phyloP scores from a whole-genome alignment of 1,284 basidiomycete genomes.

The Golubevia pallescens region DNA sequence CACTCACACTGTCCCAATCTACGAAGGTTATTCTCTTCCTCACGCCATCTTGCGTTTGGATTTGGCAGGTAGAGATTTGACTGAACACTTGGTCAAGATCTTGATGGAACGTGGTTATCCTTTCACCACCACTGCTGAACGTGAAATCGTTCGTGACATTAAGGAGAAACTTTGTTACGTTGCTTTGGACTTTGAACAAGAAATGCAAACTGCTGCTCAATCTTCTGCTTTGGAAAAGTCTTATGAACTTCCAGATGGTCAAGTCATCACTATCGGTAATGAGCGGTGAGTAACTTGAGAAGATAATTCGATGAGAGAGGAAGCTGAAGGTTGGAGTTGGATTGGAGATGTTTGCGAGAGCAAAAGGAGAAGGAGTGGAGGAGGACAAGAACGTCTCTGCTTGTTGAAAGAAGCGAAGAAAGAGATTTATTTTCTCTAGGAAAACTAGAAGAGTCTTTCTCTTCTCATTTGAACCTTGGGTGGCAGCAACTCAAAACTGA shows the following conservation, averaged over 20 bases:
- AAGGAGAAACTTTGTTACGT: slow-evolving; percentile 99
- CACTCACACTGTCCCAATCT: slow-evolving; percentile 90
- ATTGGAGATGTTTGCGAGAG: no score
- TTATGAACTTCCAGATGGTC: slow-evolving; percentile 94
- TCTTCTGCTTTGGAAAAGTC: slow-evolving; percentile 91
- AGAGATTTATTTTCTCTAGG: no score
- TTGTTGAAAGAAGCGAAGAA: no score
- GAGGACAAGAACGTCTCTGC: no score
- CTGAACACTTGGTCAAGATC: slow-evolving; percentile 87
- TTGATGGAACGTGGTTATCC: slow-evolving; percentile 91
- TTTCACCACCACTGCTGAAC: slow-evolving; percentile 89
- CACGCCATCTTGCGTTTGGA: slow-evolving; percentile 95
- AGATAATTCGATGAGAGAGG: no score
- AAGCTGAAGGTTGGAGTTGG: no score
- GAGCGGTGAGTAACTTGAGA: no score
- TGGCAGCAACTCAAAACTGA: no score
- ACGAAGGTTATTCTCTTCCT: slow-evolving; percentile 92
- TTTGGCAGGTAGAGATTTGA: slow-evolving; percentile 92
- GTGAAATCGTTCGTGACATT: slow-evolving; percentile 95
- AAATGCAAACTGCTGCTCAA: slow-evolving; percentile 89
- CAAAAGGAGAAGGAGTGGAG: no score
- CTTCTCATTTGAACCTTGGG: slow-evolving; percentile 3
- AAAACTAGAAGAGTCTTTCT: background rate
- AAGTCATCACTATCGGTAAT: slow-evolving; percentile 95
- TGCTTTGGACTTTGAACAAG: slow-evolving; percentile 94